These are phyloP conservation scores for Lecanicillium sp. DNA, from an alignment of 2,329 filamentous ascomycete genomes.

Conservation along the genomic window DNA sequence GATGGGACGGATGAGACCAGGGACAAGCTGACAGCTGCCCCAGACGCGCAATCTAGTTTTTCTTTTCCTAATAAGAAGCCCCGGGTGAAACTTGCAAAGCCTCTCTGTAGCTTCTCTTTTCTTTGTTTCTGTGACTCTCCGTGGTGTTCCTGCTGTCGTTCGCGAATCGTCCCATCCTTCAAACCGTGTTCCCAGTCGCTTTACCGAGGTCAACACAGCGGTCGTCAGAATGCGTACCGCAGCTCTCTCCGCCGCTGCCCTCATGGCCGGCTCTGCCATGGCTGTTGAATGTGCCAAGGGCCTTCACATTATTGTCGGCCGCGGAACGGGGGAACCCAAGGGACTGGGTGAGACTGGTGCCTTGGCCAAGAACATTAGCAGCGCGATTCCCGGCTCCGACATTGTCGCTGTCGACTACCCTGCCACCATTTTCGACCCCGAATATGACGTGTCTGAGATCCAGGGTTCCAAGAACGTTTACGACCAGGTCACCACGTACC, in stretches of 20 bases:
- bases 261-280: constrained; percentile 21
- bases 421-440: constrained; percentile 26
- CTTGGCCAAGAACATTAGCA: constrained; percentile 28
- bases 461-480: constrained; percentile 28
- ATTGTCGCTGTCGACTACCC: constrained; percentile 34
- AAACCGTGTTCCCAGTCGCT: neutral
- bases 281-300: constrained; percentile 29
- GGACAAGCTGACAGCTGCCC: neutral
- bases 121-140: neutral
- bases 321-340: constrained; percentile 30
- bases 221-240: constrained; percentile 4
- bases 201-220: neutral
- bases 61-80: constrained; percentile 6
- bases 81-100: neutral
- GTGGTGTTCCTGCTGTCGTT: neutral
- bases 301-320: constrained; percentile 35
- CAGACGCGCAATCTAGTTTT: neutral
- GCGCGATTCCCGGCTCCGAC: constrained; percentile 28
- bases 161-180: neutral
- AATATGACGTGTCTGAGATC: constrained; percentile 31
- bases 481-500: constrained; percentile 26
- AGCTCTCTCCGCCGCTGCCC: constrained; percentile 10
- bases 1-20: neutral
- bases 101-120: neutral
- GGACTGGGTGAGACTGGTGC: constrained; percentile 30